phyloP scores from a whole-genome alignment of 345 rosid genomes.

The Gynandropsis gynandra region DNA sequence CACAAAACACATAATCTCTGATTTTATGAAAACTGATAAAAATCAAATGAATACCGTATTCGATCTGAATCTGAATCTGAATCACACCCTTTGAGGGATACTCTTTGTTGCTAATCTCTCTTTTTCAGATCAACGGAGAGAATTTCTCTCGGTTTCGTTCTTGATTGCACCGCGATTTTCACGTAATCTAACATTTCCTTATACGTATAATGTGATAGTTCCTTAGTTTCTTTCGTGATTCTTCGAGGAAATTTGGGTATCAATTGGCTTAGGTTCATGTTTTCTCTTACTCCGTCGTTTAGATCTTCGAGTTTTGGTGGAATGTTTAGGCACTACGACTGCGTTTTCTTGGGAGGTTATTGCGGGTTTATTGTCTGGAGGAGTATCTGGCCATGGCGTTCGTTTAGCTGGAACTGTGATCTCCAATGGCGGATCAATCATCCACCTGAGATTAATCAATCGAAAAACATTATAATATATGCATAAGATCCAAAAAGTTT shows the following conservation, averaged over 20 bases:
- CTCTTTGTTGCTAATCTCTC: no score
- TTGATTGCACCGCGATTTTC: no score
- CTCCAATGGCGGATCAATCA: constrained; percentile 83
- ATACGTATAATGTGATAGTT: constrained; percentile 12
- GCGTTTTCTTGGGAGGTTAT: constrained; percentile 35
- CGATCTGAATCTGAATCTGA: no score
- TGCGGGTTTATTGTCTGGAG: constrained; percentile 76
- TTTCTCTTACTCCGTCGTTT: constrained; percentile 69
- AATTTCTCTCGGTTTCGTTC: no score
- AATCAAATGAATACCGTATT: no score
- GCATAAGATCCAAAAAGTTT: no score
- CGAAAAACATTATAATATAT: background rate
- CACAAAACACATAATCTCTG: no score
- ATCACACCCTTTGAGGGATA: no score
- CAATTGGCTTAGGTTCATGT: constrained; percentile 52
- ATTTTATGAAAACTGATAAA: no score
- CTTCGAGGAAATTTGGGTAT: constrained; percentile 35
- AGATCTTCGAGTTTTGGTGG: constrained; percentile 51
- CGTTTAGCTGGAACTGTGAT: constrained; percentile 77
- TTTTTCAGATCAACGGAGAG: no score
- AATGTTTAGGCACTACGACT: constrained; percentile 32
- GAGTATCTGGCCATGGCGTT: constrained; percentile 92
- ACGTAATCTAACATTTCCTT: background rate
- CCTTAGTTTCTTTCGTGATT: constrained; percentile 43
- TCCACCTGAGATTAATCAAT: constrained; percentile 50